These are phyloP conservation scores for Cutaneotrichosporon mucoides DNA, from an alignment of 1,284 basidiomycete genomes.

Conservation along the genomic window DNA sequence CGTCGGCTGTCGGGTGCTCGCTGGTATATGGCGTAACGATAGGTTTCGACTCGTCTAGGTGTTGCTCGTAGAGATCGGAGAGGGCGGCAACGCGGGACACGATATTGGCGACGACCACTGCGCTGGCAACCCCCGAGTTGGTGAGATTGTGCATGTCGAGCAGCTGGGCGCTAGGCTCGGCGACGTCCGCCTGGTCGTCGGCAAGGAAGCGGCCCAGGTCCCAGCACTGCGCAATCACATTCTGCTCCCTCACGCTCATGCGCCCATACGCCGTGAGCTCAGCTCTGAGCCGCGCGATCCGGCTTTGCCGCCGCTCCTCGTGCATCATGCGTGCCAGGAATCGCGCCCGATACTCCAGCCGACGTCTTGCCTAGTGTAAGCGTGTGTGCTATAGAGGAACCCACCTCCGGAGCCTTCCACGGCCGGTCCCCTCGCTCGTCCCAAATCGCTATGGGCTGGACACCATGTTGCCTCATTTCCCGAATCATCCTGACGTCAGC, in stretches of 20 bases:
- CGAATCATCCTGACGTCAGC: slow-evolving; percentile 35
- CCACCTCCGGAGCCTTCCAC: slow-evolving; percentile 48
- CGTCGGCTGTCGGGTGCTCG: slow-evolving; percentile 1
- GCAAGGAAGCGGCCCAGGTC: neutral
- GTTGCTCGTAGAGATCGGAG: neutral
- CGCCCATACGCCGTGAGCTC: neutral
- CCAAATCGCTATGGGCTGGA: slow-evolving; percentile 45
- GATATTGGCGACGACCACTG: neutral
- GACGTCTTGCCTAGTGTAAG: slow-evolving; percentile 17
- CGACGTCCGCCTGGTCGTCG: neutral
- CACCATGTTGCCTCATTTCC: slow-evolving; percentile 33
- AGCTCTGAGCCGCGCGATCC: slow-evolving; percentile 14
- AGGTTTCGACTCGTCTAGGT: slow-evolving; percentile 7
- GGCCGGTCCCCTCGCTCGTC: slow-evolving; percentile 42
- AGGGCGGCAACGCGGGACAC: slow-evolving; percentile 3
- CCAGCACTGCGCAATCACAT: neutral
- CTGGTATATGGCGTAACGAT: neutral
- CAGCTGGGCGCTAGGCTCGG: too few relatives aligned
- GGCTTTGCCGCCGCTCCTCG: slow-evolving; percentile 30
- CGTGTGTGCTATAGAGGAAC: neutral
- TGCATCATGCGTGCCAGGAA: slow-evolving; percentile 34
- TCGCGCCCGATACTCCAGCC: slow-evolving; percentile 20
- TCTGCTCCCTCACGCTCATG: neutral
- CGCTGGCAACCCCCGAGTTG: neutral
- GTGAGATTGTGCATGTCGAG: neutral